Evolutionary conservation across 306 rosid species (phyloP).

Genomic region (Trichosanthes cucumerina): DNA sequence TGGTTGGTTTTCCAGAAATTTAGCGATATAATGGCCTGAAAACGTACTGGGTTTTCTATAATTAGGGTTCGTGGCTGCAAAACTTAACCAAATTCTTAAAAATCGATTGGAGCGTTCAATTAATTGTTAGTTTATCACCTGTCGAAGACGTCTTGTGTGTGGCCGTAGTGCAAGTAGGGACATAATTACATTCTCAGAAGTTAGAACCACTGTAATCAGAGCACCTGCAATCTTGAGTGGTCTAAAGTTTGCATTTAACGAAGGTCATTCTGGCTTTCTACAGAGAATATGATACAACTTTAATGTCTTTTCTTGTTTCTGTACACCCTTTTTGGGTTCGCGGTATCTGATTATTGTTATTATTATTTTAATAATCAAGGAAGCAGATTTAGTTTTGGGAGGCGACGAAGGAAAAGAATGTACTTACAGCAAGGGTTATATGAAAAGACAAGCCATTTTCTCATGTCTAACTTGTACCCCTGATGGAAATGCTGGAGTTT

Average conservation of each 20-base stretch:
- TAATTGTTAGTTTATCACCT: not conserved
- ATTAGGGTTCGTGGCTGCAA: slow-evolving; percentile 1
- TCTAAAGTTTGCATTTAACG: not conserved
- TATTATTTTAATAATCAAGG: slow-evolving; percentile 25
- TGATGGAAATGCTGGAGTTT: slow-evolving; percentile 95
- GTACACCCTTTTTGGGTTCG: not conserved
- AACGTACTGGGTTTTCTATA: slow-evolving; percentile 4
- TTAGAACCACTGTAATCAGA: not conserved
- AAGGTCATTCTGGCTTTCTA: not conserved
- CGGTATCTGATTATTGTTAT: not conserved
- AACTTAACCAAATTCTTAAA: not conserved
- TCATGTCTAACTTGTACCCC: slow-evolving; percentile 96
- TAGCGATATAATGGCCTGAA: not conserved
- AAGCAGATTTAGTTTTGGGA: slow-evolving; percentile 90
- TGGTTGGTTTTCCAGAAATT: not conserved
- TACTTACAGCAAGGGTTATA: slow-evolving; percentile 76
- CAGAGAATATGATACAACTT: not conserved
- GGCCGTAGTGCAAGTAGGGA: not conserved
- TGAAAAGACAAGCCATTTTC: slow-evolving; percentile 97
- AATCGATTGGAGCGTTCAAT: not conserved
- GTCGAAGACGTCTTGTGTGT: not conserved
- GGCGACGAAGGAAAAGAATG: slow-evolving; percentile 98
- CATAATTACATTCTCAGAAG: not conserved
- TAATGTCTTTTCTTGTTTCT: not conserved
- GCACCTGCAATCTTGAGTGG: not conserved